These are phyloP conservation scores for Poa pratensis DNA, from an alignment of 176 grass and related monocot species.

Conservation along the genomic window DNA sequence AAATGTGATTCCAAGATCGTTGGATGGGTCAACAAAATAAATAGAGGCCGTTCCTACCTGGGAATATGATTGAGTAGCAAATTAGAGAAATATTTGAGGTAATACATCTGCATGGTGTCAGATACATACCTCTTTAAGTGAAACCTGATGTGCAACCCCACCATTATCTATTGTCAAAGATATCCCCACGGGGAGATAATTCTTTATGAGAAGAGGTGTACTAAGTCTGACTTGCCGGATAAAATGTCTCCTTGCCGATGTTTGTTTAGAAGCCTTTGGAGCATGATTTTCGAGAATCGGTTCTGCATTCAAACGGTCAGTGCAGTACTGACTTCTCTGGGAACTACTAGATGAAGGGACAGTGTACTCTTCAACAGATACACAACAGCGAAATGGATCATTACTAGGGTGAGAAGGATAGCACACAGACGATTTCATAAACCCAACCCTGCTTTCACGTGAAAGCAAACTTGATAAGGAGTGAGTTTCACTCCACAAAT, in stretches of 20 bases:
- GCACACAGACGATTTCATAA: slow-evolving; percentile 95
- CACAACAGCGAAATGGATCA: slow-evolving; percentile 92
- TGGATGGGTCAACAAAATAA: slow-evolving; percentile 81
- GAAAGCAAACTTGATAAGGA: slow-evolving; percentile 89
- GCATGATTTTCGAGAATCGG: slow-evolving; percentile 34
- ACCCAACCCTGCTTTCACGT: slow-evolving; percentile 80
- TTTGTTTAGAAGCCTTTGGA: slow-evolving; percentile 52
- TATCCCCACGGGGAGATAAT: slow-evolving; percentile 79
- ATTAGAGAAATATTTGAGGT: slow-evolving; percentile 42
- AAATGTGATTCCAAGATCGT: slow-evolving; percentile 88
- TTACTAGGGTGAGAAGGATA: slow-evolving; percentile 93
- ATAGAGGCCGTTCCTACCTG: slow-evolving; percentile 80
- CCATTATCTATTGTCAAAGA: slow-evolving; percentile 83
- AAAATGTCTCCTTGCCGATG: slow-evolving; percentile 60
- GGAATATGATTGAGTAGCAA: slow-evolving; percentile 46
- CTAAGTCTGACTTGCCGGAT: slow-evolving; percentile 80
- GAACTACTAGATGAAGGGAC: slow-evolving; percentile 52
- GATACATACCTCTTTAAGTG: slow-evolving; percentile 73
- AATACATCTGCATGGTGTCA: slow-evolving; percentile 36
- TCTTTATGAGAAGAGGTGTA: slow-evolving; percentile 90
- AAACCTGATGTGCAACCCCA: slow-evolving; percentile 66
- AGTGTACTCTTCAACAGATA: slow-evolving; percentile 88
- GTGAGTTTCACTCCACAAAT: slow-evolving; percentile 89
- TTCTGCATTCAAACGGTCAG: slow-evolving; percentile 49
- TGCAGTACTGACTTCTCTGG: slow-evolving; percentile 45